Base-by-base conservation (phyloP, 192 early-diverging fungal species). In the Rhizophagus clarus region DNA sequence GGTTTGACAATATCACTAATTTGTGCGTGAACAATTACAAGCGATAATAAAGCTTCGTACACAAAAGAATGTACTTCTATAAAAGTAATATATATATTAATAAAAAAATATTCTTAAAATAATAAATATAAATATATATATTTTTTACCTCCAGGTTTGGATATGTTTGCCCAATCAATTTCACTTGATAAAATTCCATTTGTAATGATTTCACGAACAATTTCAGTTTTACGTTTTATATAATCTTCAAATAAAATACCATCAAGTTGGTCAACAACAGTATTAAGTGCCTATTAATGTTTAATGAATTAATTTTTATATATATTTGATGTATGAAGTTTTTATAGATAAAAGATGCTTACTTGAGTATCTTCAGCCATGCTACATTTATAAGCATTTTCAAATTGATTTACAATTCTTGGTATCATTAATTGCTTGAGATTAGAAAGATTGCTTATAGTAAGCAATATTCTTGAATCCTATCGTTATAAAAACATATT, bases 1-100 rank as follows among this genome's bases (percentile, higher is more conserved):
- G 89, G 90, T 72, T 93, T 90, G 29, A 94, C 93, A 26, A 96
- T 89, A 81, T 93, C 94, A 64, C 89, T 95, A 67, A 99, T 92
- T 85, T 96, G 90, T 0, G 97, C 92, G 80, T 99, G 97, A 3
- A 95, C 92, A 80, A 95, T 88, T 14, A 99, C 97, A 66, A 99
- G 81, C 60, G 88, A 88, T 74, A 97, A 88, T 75, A 99, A 82
- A 42, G 95, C 92, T 77, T 97, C 94, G 40, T 93, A 93, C 42
- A 95, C 92, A 85, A 96, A 96, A 8, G 96, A 89, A 72, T 97
- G 93, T 10, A 97, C 94, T 79, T 96, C 95, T 94, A 70, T 28
- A n/a, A 49, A 77, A 72, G 49, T 14, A 70, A 45, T 69, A 15
- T 28, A 67, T 32, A 15, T 72, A 69, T 34, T 73, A 72, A 22